phyloP scores from a whole-genome alignment of 345 rosid species.

The Ricinus communis region DNA sequence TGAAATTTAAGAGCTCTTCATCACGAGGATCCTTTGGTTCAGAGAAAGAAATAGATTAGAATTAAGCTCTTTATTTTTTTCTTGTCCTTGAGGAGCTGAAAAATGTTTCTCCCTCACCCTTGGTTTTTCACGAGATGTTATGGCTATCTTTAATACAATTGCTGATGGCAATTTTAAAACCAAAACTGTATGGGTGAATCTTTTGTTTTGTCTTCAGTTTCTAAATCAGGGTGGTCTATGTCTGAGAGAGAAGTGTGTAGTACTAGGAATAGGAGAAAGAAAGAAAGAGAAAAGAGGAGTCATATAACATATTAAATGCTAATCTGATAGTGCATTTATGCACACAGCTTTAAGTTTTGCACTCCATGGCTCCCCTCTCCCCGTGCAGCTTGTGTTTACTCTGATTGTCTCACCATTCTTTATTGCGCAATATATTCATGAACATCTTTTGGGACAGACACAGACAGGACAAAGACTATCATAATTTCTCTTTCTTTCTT shows the following conservation, averaged over 20 bases:
- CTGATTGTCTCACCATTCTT: conserved; percentile 5
- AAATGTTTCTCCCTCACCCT: not conserved
- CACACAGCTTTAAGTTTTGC: conserved; percentile 9
- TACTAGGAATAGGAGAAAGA: no score
- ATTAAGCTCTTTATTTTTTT: conserved; percentile 18
- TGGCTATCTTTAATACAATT: conserved; percentile 42
- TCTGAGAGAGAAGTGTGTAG: not conserved
- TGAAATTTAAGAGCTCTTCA: conserved; percentile 85
- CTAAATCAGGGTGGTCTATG: not conserved
- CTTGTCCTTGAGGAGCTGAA: conserved; percentile 22
- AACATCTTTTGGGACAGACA: no score
- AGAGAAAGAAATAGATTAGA: conserved; percentile 26
- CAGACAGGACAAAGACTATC: no score
- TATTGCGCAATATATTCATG: not conserved
- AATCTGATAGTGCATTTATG: conserved; percentile 7
- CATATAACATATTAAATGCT: conserved; percentile 22
- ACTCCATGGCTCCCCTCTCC: conserved; percentile 13
- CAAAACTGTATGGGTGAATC: conserved; percentile 17
- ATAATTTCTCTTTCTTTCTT: no score
- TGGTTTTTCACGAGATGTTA: conserved; percentile 62
- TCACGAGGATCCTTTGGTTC: conserved; percentile 90
- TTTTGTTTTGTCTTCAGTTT: conserved; percentile 9
- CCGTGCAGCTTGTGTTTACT: conserved; percentile 15
- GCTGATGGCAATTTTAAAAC: not conserved
- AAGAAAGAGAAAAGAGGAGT: no score